Evolutionary conservation across 2,329 filamentous ascomycete species (phyloP), one percentile per base, ranked within the genome.

Genomic region (Xylaria sp.): DNA sequence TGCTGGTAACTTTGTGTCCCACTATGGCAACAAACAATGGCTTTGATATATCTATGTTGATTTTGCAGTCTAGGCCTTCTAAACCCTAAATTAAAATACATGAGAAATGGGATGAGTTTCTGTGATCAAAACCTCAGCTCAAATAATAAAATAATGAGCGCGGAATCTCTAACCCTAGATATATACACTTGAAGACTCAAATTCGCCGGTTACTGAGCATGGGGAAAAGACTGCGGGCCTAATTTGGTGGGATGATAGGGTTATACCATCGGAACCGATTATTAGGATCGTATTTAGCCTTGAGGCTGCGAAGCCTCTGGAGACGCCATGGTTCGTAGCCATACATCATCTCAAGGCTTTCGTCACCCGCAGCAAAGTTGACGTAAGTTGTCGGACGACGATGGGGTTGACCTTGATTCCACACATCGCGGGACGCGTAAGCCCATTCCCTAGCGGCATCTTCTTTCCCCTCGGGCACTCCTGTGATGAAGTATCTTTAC

Each of bases 241-340:
- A 52, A 13, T 28, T 52, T 23, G 49, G 43, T 28, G 31, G 25
- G 25, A 62, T 31, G 8, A 2, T 85, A 71, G 72, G 72, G 28
- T 62, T 62, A 46, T 70, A 75, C 49, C 36, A 72, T 1, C 64
- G 20, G 41, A 74, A 74, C 3, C 36, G 3, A 69, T 75, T 78
- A n/a, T 72, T 18, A 0, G 80, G 80, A 51, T 82, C 80, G 56
- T 79, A 82, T 66, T 78, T 75, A 3, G 69, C 31, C 73, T 82
- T 82, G 58, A 82, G 71, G 0, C 31, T 28, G 12, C 68, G 68
- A 41, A 82, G 71, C 5, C 72, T 75, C 46, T 76, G 46, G 64
- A 78, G 71, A 0, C 79, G 73, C 80, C 80, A 82, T 9, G 67
- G 28, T 63, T 75, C 74, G 23, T 74, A 69, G 0, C 76, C 74